phyloP scores from a whole-genome alignment of 306 rosid genomes.

The Ochetophila trinervis region DNA sequence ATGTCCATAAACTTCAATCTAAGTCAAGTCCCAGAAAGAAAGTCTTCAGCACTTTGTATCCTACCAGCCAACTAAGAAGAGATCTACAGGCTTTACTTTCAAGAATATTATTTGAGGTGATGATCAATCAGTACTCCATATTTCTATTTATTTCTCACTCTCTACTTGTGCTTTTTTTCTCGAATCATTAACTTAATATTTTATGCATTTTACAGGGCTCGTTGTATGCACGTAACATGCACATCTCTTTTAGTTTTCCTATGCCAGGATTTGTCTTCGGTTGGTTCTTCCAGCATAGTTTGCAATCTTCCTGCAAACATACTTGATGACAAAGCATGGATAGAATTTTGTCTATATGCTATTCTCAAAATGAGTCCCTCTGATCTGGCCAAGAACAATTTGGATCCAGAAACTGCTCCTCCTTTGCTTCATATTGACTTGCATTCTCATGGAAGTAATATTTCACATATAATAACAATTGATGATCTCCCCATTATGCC shows the following conservation, averaged over 20 bases:
- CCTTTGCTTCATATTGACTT: neutral
- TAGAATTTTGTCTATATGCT: conserved; percentile 1
- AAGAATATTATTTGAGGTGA: too few species aligned
- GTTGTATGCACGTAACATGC: neutral
- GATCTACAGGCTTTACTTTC: neutral
- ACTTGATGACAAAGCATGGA: neutral
- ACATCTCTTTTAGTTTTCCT: neutral
- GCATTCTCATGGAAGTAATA: neutral
- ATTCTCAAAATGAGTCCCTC: neutral
- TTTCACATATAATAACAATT: neutral
- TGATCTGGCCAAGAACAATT: neutral
- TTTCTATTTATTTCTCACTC: too few species aligned
- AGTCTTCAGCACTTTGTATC: too few species aligned
- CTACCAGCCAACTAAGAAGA: too few species aligned
- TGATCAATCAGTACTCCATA: too few species aligned
- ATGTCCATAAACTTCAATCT: neutral
- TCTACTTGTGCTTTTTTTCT: too few species aligned
- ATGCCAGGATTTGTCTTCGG: neutral
- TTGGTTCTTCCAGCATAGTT: neutral
- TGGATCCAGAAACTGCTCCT: neutral
- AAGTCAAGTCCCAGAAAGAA: too few species aligned
- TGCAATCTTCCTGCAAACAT: neutral
- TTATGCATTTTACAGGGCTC: neutral
- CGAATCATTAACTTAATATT: too few species aligned
- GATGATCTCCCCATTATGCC: too few species aligned